These are phyloP conservation scores for Lizanozyma gosingica DNA, from an alignment of 1,139 yeast species.

Conservation along the genomic window DNA sequence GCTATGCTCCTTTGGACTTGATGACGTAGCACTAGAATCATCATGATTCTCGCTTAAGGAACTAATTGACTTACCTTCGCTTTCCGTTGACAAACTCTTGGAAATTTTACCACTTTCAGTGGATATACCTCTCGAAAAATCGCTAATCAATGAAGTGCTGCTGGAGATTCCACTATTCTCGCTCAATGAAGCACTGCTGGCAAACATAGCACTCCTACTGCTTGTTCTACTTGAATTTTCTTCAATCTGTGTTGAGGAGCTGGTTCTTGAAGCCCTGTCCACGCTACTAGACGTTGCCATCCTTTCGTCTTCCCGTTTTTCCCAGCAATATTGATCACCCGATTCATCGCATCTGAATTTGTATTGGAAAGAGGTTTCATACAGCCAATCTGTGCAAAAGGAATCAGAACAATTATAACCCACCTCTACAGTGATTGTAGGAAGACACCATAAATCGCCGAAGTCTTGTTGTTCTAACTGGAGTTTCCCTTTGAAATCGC, in stretches of 20 bases:
- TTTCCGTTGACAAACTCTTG: neutral
- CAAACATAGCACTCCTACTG: neutral
- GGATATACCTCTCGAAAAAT: neutral
- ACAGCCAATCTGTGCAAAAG: neutral
- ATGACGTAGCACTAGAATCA: neutral
- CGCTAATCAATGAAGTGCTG: neutral
- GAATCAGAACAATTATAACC: neutral
- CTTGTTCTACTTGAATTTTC: neutral
- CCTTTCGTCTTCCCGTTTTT: neutral
- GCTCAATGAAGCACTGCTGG: neutral
- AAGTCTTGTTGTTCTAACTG: neutral
- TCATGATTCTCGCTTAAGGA: neutral
- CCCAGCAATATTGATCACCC: neutral
- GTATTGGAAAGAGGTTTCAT: neutral
- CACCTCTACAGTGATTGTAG: neutral
- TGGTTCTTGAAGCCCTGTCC: neutral
- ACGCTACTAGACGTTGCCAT: neutral
- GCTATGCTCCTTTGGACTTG: neutral
- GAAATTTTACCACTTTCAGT: neutral
- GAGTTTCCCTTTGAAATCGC: neutral
- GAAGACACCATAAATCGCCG: neutral
- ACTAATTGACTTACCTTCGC: neutral
- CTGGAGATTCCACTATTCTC: neutral
- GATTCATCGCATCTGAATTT: neutral
- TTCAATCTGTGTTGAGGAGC: neutral